Evolutionary conservation across 768 basidiomycete species (phyloP), one percentile per base, ranked within the genome.

Genomic region (Trametes sanguinea): DNA sequence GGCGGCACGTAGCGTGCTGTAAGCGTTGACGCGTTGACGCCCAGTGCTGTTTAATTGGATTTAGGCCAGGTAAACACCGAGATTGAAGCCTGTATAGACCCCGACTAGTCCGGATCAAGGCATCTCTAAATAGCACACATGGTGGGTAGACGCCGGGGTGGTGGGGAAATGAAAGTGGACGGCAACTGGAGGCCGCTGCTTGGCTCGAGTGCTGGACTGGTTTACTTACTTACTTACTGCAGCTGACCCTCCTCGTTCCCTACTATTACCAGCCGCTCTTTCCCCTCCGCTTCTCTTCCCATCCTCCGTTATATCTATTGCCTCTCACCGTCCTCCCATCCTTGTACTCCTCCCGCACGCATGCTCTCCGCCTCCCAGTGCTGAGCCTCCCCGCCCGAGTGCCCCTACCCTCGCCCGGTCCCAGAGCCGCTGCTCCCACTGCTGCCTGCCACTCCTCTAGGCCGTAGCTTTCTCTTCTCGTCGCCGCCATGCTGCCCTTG

Each of bases 401-500:
- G 8, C 8, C 39, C 39, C 39, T 39, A 14, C 14, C 13, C 42
- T 43, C n/a, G 7, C 42, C 42, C 14, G 13, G 42, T 43, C 42
- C 42, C 13, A 16, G 13, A 43, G 5, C 42, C 14, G 6, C 42
- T 14, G 5, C 13, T 43, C 8, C 42, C 9, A 9, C n/a, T 13
- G 8, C n/a, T 22, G 22, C 10, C 13, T 43, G 42, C 42, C 9
- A 9, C n/a, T 13, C 42, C n/a, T 22, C 22, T 43, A 43, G 42
- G 42, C 42, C 22, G 22, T 22, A 22, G 22, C 22, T 22, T 22
- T 22, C 22, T 22, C 35, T 37, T 6, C 35, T 37, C 43, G 30
- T 13, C 16, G 22, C 22, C 63, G 43, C 30, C 56, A 65, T 60
- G 63, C 63, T 65, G 55, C 55, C 64, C 48, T 35, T 54, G 27